phyloP scores from a whole-genome alignment of 1,284 basidiomycete species.

The Afroboletus lepidellus region DNA sequence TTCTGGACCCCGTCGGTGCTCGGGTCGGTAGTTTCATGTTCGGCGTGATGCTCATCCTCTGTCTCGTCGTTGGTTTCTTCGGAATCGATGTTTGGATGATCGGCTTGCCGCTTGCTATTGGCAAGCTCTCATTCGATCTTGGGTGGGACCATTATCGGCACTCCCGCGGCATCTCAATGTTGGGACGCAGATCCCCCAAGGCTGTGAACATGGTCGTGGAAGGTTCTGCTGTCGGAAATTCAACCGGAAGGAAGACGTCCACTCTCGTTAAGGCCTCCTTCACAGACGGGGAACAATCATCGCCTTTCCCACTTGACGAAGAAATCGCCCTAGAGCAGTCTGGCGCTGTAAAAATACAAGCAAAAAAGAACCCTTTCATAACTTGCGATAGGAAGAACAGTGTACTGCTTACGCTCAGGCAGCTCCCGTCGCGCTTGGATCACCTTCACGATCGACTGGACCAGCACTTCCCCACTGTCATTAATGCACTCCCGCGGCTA shows the following conservation, averaged over 20 bases:
- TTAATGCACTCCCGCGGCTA: constrained; percentile 68
- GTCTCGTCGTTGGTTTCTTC: constrained; percentile 56
- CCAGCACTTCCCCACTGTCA: constrained; percentile 70
- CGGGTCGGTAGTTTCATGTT: constrained; percentile 51
- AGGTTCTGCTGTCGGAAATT: not conserved
- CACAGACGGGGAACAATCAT: no score
- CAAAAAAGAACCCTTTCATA: no score
- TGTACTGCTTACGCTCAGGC: no score
- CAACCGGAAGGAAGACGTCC: no score
- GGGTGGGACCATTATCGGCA: constrained; percentile 54
- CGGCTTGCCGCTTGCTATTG: constrained; percentile 78
- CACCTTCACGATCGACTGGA: constrained; percentile 27
- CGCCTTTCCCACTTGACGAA: no score
- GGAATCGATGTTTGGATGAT: constrained; percentile 58
- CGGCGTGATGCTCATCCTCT: constrained; percentile 47
- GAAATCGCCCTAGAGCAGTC: constrained; percentile 3
- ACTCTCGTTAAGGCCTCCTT: no score
- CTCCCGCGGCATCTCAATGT: constrained; percentile 26
- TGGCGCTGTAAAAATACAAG: not conserved
- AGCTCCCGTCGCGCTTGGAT: no score
- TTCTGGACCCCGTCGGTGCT: constrained; percentile 48
- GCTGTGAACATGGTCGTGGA: not conserved
- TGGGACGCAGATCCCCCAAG: constrained; percentile 9
- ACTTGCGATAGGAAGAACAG: no score
- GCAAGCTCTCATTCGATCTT: constrained; percentile 71